phyloP scores from a whole-genome alignment of 495 filamentous ascomycete genomes.

The Podospora sp. region DNA sequence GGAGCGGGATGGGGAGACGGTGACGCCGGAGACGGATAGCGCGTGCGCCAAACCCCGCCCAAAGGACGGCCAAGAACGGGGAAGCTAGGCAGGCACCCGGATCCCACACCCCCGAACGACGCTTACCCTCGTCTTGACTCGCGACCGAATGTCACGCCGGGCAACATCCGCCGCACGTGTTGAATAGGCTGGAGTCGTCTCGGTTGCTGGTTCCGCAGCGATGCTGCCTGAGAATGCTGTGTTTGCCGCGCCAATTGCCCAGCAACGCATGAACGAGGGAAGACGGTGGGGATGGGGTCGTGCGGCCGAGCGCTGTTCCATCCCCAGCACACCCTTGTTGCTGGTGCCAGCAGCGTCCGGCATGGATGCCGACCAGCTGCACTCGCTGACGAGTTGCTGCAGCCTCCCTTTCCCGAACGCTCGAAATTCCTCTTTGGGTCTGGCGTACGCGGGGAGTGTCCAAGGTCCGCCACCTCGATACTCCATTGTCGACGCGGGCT shows the following conservation, averaged over 20 bases:
- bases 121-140: neutral
- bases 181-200: neutral
- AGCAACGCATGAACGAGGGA: neutral
- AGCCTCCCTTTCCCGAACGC: neutral
- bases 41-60: slow-evolving; percentile 11
- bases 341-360: neutral
- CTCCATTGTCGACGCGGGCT: neutral
- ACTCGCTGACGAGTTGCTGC: neutral
- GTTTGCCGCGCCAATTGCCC: neutral
- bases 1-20: neutral
- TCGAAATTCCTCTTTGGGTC: neutral
- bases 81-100: neutral
- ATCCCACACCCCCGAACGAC: neutral
- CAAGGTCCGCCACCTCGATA: neutral
- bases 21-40: slow-evolving; percentile 2
- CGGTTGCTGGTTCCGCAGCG: neutral
- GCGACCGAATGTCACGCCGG: neutral
- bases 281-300: neutral
- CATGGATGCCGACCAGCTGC: neutral
- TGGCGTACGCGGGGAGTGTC: neutral
- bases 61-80: slow-evolving; percentile 13
- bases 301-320: neutral
- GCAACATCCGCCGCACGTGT: neutral
- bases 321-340: too few relatives aligned
- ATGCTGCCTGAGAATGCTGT: neutral